Evolutionary conservation across 495 filamentous ascomycete species (phyloP).

Genomic region (Xylaria acuta): DNA sequence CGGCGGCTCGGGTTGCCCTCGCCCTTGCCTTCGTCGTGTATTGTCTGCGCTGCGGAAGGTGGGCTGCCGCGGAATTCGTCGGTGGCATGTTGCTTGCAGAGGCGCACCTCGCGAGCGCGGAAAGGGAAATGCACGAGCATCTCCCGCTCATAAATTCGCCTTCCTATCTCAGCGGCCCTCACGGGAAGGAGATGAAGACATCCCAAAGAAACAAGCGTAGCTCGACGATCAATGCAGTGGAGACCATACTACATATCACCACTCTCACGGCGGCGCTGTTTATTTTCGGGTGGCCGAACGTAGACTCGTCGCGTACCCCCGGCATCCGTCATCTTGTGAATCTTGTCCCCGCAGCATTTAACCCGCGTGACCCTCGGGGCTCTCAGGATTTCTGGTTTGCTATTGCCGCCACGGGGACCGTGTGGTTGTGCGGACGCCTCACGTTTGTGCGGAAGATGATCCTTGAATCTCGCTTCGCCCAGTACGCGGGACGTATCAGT

Average conservation of each 20-base stretch:
- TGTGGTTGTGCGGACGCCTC: conserved; percentile 62
- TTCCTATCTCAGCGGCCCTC: background rate
- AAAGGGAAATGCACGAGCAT: conserved; percentile 21
- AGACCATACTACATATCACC: conserved; percentile 25
- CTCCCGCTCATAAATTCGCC: background rate
- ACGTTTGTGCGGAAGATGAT: conserved; percentile 52
- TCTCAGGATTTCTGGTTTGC: conserved; percentile 62
- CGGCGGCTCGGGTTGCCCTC: conserved; percentile 53
- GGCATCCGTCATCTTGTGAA: conserved; percentile 43
- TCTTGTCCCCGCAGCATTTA: conserved; percentile 45
- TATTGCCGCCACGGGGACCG: conserved; percentile 61
- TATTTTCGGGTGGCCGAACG: conserved; percentile 54
- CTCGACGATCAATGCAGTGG: conserved; percentile 22
- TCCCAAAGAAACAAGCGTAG: background rate
- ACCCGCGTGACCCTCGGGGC: conserved; percentile 44
- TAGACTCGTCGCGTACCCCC: conserved; percentile 43
- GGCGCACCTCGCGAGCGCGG: conserved; percentile 48
- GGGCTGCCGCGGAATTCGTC: conserved; percentile 66
- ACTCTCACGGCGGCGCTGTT: conserved; percentile 50
- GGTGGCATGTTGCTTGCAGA: conserved; percentile 67
- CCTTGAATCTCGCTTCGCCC: conserved; percentile 62
- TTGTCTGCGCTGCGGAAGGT: conserved; percentile 63
- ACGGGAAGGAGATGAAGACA: background rate
- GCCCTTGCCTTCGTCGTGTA: conserved; percentile 58
- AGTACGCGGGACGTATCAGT: conserved; percentile 68